Evolutionary conservation across 1,284 basidiomycete genomes (phyloP).

Genomic region (Xanthoconium separans): DNA sequence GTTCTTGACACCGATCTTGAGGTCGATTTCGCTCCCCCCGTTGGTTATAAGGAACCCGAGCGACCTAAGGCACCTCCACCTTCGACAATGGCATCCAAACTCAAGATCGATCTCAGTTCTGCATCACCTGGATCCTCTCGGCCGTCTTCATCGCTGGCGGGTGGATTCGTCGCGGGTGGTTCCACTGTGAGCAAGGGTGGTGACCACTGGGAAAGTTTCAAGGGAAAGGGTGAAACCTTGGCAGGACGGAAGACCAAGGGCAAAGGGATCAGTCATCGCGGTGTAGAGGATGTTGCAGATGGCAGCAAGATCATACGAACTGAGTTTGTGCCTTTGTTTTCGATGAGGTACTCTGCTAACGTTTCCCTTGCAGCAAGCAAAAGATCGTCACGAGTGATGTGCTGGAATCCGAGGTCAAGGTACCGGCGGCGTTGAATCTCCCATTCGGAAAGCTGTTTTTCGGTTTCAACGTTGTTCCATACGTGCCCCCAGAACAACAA

Average conservation of each 20-base stretch:
- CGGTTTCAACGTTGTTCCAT: conserved; percentile 79
- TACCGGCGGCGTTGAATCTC: conserved; percentile 87
- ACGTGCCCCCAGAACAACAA: conserved; percentile 49
- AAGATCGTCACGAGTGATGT: conserved; percentile 84
- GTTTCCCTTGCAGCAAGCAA: conserved; percentile 58
- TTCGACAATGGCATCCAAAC: conserved; percentile 94
- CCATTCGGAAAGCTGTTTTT: conserved; percentile 95
- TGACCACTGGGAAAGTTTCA: conserved; percentile 90
- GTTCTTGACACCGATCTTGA: conserved; percentile 97
- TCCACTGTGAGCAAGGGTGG: conserved; percentile 67
- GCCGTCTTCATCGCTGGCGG: conserved; percentile 71
- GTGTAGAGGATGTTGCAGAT: conserved; percentile 76
- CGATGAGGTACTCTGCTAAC: conserved; percentile 10
- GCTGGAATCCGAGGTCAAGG: conserved; percentile 73
- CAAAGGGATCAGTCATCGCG: conserved; percentile 82
- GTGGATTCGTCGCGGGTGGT: conserved; percentile 58
- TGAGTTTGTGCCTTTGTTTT: conserved; percentile 57
- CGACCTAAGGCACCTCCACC: conserved; percentile 79
- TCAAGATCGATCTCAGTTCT: conserved; percentile 89
- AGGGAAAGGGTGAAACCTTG: conserved; percentile 88
- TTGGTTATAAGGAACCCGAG: conserved; percentile 88
- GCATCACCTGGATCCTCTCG: conserved; percentile 81
- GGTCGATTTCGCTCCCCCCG: conserved; percentile 78
- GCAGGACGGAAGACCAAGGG: conserved; percentile 89
- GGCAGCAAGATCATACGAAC: conserved; percentile 87